A percentile compares a stretch with the other conserved stretches of the same genome.
Conservation (phyloP, 2,329 filamentous ascomycete species). For the Teratosphaeria destructans region DNA sequence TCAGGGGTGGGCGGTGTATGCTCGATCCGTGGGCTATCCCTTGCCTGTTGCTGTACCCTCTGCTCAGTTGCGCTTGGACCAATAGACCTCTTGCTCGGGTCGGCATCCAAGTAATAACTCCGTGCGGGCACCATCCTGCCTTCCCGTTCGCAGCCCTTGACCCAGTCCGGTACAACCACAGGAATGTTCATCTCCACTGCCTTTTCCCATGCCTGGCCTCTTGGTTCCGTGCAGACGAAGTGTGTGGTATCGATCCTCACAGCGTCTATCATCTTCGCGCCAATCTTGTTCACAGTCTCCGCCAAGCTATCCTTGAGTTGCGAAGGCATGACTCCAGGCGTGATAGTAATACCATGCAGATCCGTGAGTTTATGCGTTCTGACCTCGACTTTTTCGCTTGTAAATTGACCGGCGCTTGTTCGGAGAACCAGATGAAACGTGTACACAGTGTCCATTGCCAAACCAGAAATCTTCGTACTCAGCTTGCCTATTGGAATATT, state of each 20-base stretch:
- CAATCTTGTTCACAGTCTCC: conserved; percentile 73
- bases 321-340: conserved; percentile 72
- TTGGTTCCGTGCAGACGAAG: conserved; percentile 90
- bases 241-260: conserved; percentile 97
- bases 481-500: conserved; percentile 86
- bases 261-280: conserved; percentile 78
- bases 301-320: conserved; percentile 62
- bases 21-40: conserved; percentile 38
- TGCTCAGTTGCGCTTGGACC: conserved; percentile 28
- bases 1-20: conserved; percentile 44
- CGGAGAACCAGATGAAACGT: conserved; percentile 85
- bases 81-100: conserved; percentile 50
- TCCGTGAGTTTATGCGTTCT: conserved; percentile 99
- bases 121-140: conserved; percentile 88
- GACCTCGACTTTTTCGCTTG: conserved; percentile 72
- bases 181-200: conserved; percentile 97
- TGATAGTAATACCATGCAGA: conserved; percentile 87
- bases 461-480: conserved; percentile 90
- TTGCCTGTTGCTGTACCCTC: conserved; percentile 10
- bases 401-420: conserved; percentile 79
- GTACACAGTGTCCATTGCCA: conserved; percentile 95
- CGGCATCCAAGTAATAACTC: conserved; percentile 90
- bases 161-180: conserved; percentile 92
- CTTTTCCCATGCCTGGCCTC: conserved; percentile 87
- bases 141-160: conserved; percentile 89